Evolutionary conservation across 257 asterid species (phyloP).

Genomic region (Scutellaria galericulata): DNA sequence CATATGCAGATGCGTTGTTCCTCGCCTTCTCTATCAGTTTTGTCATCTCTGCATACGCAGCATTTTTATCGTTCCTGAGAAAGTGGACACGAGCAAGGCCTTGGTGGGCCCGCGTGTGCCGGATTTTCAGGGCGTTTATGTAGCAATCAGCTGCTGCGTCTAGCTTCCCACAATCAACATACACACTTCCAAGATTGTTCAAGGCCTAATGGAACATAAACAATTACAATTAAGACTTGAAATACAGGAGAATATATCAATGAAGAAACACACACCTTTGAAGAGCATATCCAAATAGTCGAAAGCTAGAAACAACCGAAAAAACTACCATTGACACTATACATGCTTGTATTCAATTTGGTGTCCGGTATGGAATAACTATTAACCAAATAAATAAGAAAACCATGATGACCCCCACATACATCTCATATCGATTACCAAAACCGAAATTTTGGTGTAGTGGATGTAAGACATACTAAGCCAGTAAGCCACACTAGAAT

Average conservation of each 20-base stretch:
- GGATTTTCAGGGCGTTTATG: conserved; percentile 88
- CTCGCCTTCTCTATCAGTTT: conserved; percentile 87
- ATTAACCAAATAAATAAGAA: too few relatives aligned
- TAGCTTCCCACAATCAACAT: conserved; percentile 82
- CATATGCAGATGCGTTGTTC: conserved; percentile 92
- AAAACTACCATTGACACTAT: background rate
- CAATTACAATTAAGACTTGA: background rate
- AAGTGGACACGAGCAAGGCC: conserved; percentile 99
- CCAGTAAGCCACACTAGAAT: background rate
- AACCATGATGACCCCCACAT: too few relatives aligned
- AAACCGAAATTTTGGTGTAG: background rate
- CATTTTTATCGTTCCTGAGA: conserved; percentile 76
- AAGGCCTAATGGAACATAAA: conserved; percentile 63
- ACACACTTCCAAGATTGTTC: conserved; percentile 96
- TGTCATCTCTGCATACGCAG: conserved; percentile 95
- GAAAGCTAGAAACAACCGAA: background rate
- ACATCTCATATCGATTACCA: background rate
- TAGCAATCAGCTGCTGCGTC: conserved; percentile 98
- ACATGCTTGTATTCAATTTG: background rate
- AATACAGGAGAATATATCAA: conserved; percentile 6
- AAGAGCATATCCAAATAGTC: background rate
- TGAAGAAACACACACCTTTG: background rate
- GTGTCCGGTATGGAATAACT: background rate
- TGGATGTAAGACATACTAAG: background rate
- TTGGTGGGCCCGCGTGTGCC: conserved; percentile 97